Percentiles rank a stretch among this genome's conserved stretches.
These are phyloP conservation scores for Eutrema japonicum DNA, from an alignment of 345 rosid genomes.

Conservation along the genomic window DNA sequence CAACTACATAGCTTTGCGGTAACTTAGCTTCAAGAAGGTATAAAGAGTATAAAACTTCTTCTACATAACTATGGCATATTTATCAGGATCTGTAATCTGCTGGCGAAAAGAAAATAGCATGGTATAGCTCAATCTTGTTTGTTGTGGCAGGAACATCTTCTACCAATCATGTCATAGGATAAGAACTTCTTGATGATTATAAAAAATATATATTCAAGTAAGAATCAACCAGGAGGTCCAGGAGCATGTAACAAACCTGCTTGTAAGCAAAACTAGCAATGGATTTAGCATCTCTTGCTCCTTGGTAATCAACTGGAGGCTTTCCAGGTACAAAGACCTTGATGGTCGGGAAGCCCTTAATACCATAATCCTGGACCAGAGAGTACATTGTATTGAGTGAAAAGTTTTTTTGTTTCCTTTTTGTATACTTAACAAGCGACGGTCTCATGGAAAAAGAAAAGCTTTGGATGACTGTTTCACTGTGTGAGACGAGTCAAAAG, in stretches of 20 bases:
- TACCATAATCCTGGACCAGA: slow-evolving; percentile 81
- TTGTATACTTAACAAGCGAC: neutral
- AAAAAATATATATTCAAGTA: neutral
- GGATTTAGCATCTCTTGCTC: slow-evolving; percentile 93
- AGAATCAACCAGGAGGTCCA: slow-evolving; percentile 11
- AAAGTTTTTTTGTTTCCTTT: neutral
- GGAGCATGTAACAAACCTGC: slow-evolving; percentile 59
- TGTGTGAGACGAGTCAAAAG: neutral
- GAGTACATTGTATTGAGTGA: neutral
- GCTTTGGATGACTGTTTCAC: neutral
- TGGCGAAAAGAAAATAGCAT: neutral
- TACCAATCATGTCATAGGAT: neutral
- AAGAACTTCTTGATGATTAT: neutral
- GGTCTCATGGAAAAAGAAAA: neutral
- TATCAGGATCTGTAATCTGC: neutral
- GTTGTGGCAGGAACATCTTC: neutral
- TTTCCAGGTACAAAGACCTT: slow-evolving; percentile 92
- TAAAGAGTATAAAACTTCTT: slow-evolving; percentile 18
- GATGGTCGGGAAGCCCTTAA: slow-evolving; percentile 90
- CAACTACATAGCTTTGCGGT: neutral
- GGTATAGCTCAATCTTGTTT: neutral
- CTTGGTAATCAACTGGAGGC: slow-evolving; percentile 92
- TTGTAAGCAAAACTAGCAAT: slow-evolving; percentile 78
- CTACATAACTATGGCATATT: slow-evolving; percentile 2
- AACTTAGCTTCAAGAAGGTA: slow-evolving; percentile 17